Evolutionary conservation across 2,329 filamentous ascomycete species (phyloP), one percentile per base, ranked within the genome.

Genomic region (Fusarium torreyae): DNA sequence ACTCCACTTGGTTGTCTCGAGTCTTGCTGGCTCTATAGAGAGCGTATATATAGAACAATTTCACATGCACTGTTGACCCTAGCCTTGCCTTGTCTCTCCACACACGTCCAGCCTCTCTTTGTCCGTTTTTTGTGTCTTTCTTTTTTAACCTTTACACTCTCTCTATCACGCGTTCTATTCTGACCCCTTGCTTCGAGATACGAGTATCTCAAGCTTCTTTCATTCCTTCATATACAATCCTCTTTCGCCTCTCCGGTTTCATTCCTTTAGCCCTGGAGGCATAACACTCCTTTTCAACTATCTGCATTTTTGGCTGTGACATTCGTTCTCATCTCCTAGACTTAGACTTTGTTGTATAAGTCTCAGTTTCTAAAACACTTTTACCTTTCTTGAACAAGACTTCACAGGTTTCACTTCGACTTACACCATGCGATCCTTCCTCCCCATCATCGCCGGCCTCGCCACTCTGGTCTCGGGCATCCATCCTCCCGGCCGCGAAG

Each of bases 401-500:
- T 38, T 10, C 46, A 26, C 28, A 53, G 49, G 55, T 63, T 70
- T 50, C 51, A 70, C 51, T 39, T 34, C 46, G 31, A 70, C 62
- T 58, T 63, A 58, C 52, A 69, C 44, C 43, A 78, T 78, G 77
- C 73, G 68, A 48, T 69, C 70, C 66, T 72, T 71, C 17, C 48
- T 70, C 34, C 53, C 65, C 50, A 20, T 73, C 43, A 58, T 70
- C 51, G 59, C 73, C 22, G 50, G 68, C 44, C 60, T 72, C 33
- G 63, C 72, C 18, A 61, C 77, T 20, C 43, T 78, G 17, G 75
- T 68, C 40, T 70, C 66, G n/a, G 81, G 81, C n/a, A 79, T 79
- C 69, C 62, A 69, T 11, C 73, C 79, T 1, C 85, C 84, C 0
- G 69, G 63, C 18, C 78, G 83, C 54, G 57, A 75, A 7, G 83